These are phyloP conservation scores for Trichoderma oligosporum DNA, from an alignment of 2,329 filamentous ascomycete genomes.

Conservation along the genomic window DNA sequence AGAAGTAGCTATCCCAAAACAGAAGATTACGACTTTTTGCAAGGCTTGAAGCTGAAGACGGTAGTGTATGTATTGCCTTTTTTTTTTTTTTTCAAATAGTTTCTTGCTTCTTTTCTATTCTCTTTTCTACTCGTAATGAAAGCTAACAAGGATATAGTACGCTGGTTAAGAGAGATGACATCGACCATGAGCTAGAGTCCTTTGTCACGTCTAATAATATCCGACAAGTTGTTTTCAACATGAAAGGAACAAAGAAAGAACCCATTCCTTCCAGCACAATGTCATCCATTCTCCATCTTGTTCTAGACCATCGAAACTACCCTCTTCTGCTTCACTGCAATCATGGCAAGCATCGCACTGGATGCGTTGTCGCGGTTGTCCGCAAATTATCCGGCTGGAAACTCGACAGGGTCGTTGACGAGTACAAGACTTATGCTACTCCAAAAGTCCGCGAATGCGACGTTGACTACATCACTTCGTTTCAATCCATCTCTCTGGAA, in stretches of 20 bases:
- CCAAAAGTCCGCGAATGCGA: conserved; percentile 60
- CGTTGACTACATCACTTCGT: conserved; percentile 53
- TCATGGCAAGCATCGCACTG: conserved; percentile 89
- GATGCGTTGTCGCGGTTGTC: conserved; percentile 78
- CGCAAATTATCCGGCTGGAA: conserved; percentile 70
- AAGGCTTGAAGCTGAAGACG: conserved; percentile 67
- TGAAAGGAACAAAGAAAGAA: conserved; percentile 85
- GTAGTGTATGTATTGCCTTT: conserved; percentile 59
- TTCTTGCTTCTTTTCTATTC: no score
- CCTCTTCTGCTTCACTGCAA: conserved; percentile 90
- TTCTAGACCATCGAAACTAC: conserved; percentile 69
- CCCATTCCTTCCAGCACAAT: conserved; percentile 65
- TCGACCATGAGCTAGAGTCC: conserved; percentile 46
- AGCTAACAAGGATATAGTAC: conserved; percentile 42
- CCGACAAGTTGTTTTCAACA: conserved; percentile 68
- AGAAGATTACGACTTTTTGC: conserved; percentile 67
- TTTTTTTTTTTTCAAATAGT: conserved; percentile 16
- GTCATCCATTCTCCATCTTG: conserved; percentile 64
- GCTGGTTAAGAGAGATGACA: conserved; percentile 59
- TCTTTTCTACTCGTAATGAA: no score
- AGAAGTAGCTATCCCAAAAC: conserved; percentile 74
- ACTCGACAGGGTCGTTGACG: conserved; percentile 58
- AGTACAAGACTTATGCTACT: conserved; percentile 66
- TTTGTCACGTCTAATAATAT: conserved; percentile 69
- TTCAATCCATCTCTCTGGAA: conserved; percentile 41